phyloP scores from a whole-genome alignment of 176 grass and related monocot genomes.

The Areca catechu region DNA sequence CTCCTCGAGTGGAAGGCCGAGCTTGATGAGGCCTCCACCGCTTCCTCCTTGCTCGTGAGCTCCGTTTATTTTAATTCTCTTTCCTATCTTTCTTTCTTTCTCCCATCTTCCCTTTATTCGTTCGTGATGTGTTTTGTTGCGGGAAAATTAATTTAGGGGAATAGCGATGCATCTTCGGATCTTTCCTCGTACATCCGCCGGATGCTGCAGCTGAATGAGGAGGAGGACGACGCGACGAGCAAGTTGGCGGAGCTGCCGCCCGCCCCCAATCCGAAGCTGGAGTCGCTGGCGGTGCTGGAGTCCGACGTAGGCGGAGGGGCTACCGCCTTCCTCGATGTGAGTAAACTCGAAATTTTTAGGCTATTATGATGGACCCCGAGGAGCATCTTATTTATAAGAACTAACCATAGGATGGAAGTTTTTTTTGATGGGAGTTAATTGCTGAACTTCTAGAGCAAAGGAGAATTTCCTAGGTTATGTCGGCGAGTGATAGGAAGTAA shows the following conservation, averaged over 20 bases:
- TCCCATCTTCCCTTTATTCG: neutral
- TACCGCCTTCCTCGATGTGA: conserved; percentile 10
- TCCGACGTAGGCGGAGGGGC: neutral
- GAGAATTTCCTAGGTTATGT: too few relatives aligned
- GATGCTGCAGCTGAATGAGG: conserved; percentile 26
- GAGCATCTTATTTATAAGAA: neutral
- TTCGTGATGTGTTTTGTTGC: neutral
- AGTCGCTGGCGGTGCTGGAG: conserved; percentile 6
- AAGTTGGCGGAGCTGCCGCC: conserved; percentile 13
- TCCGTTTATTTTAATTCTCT: too few relatives aligned
- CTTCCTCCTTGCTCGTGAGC: conserved; percentile 12
- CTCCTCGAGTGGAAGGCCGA: conserved; percentile 17
- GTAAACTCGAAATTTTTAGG: neutral
- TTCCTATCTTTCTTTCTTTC: neutral
- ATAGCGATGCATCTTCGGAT: conserved; percentile 4
- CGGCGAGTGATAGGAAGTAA: too few relatives aligned
- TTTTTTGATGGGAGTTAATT: too few relatives aligned
- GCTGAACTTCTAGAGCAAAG: too few relatives aligned
- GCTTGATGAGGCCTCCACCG: conserved; percentile 15
- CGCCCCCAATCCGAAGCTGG: neutral
- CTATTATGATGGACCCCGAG: neutral
- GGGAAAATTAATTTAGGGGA: conserved; percentile 3
- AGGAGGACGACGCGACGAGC: conserved; percentile 27
- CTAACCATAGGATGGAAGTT: neutral
- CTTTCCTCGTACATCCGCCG: conserved; percentile 13